These are phyloP conservation scores for Calonectria naviculata DNA, from an alignment of 2,329 filamentous ascomycete species.

Conservation along the genomic window DNA sequence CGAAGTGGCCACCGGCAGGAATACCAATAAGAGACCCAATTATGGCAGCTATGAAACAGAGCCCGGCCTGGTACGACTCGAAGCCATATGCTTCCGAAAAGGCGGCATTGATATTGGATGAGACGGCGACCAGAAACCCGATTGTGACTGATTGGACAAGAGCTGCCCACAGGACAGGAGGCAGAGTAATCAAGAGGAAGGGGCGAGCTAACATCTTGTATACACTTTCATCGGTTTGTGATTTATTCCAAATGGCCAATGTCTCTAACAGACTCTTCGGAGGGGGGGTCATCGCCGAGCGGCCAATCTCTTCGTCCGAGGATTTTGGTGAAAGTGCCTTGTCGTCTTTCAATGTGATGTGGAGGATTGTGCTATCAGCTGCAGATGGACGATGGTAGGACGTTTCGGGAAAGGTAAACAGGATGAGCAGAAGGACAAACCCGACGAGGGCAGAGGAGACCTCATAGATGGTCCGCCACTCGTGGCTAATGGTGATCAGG, in stretches of 20 bases:
- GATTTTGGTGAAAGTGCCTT: slow-evolving; percentile 23
- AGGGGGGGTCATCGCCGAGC: not conserved
- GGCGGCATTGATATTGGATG: slow-evolving; percentile 61
- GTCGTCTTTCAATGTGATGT: slow-evolving; percentile 13
- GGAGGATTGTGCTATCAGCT: slow-evolving; percentile 4
- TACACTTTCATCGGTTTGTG: slow-evolving; percentile 58
- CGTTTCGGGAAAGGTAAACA: slow-evolving; percentile 68
- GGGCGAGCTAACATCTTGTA: slow-evolving; percentile 61
- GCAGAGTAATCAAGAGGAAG: slow-evolving; percentile 60
- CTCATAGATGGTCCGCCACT: slow-evolving; percentile 64
- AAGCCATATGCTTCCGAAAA: slow-evolving; percentile 56
- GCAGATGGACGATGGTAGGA: slow-evolving; percentile 51
- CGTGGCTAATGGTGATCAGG: slow-evolving; percentile 59
- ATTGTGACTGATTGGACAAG: slow-evolving; percentile 65
- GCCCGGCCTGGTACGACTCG: slow-evolving; percentile 57
- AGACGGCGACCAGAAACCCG: slow-evolving; percentile 65
- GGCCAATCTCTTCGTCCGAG: slow-evolving; percentile 26
- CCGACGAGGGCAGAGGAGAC: slow-evolving; percentile 62
- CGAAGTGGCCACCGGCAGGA: slow-evolving; percentile 60
- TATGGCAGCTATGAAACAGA: slow-evolving; percentile 62
- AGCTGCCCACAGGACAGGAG: slow-evolving; percentile 66
- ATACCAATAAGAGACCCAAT: slow-evolving; percentile 61
- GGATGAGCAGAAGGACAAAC: slow-evolving; percentile 56
- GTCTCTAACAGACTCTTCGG: slow-evolving; percentile 46
- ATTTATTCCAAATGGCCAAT: slow-evolving; percentile 53